phyloP scores from a whole-genome alignment of 2,329 filamentous ascomycete species.

The Aspergillus viridinutans region DNA sequence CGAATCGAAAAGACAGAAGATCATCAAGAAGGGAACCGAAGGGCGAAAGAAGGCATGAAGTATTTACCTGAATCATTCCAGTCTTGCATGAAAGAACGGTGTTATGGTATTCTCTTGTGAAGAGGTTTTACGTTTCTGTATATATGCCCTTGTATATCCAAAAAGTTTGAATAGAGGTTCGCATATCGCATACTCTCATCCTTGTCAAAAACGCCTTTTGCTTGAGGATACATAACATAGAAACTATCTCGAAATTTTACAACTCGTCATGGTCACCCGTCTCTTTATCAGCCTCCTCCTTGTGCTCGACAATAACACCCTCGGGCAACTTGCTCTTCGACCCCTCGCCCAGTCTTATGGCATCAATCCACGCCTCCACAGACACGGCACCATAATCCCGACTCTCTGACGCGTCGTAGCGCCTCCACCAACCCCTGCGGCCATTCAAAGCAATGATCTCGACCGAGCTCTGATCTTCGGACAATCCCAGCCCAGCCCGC shows the following conservation, averaged over 20 bases:
- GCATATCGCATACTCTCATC: too few relatives aligned
- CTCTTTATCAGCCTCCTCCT: slow-evolving; percentile 30
- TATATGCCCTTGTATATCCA: not conserved
- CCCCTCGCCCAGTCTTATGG: slow-evolving; percentile 84
- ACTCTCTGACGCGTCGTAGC: slow-evolving; percentile 54
- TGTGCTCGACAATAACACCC: slow-evolving; percentile 48
- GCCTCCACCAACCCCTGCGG: slow-evolving; percentile 80
- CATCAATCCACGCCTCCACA: slow-evolving; percentile 83
- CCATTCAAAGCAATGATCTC: slow-evolving; percentile 80
- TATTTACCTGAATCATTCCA: not conserved
- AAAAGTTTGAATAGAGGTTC: not conserved
- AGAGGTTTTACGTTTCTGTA: not conserved
- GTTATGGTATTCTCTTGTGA: not conserved
- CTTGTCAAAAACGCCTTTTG: not conserved
- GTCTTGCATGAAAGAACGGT: slow-evolving; percentile 3
- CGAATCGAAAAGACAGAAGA: slow-evolving; percentile 41
- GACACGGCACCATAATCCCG: slow-evolving; percentile 52
- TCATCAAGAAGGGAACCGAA: slow-evolving; percentile 43
- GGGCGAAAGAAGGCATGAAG: slow-evolving; percentile 28
- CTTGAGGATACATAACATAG: not conserved
- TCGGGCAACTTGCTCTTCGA: slow-evolving; percentile 70
- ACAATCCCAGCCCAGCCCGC: slow-evolving; percentile 60
- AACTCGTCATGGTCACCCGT: slow-evolving; percentile 44
- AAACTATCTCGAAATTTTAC: slow-evolving; percentile 14
- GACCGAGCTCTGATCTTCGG: slow-evolving; percentile 46